Evolutionary conservation across 1,284 basidiomycete genomes (phyloP).

Genomic region (Abortiporus biennis): DNA sequence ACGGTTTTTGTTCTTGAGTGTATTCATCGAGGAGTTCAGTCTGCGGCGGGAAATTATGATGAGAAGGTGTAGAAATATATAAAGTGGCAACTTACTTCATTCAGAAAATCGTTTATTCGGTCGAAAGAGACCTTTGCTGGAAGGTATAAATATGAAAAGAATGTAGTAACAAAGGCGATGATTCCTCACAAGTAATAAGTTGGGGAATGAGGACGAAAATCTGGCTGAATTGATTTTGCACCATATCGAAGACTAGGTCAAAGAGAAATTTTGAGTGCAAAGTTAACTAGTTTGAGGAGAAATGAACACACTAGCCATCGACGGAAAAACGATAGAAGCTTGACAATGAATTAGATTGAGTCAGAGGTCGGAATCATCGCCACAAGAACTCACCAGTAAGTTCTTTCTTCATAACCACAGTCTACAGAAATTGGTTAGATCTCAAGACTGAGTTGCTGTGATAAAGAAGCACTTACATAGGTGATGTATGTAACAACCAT

Average conservation of each 20-base stretch:
- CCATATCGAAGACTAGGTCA: constrained; percentile 28
- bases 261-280: constrained; percentile 1
- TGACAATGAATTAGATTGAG: constrained; percentile 9
- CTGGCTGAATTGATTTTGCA: constrained; percentile 24
- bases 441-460: neutral
- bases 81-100: constrained; percentile 27
- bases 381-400: constrained; percentile 20
- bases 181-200: too few species aligned
- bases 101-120: constrained; percentile 41
- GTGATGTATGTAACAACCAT: constrained; percentile 70
- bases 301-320: constrained; percentile 28
- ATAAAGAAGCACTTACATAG: constrained; percentile 29
- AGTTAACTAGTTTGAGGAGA: neutral
- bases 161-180: constrained; percentile 31
- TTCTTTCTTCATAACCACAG: constrained; percentile 26
- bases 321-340: constrained; percentile 36
- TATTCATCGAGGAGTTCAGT: constrained; percentile 28
- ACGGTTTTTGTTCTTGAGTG: constrained; percentile 12
- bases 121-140: constrained; percentile 44
- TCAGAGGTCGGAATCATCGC: constrained; percentile 18
- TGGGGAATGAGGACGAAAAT: constrained; percentile 25
- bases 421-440: constrained; percentile 20
- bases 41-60: too few species aligned
- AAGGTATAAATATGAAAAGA: constrained; percentile 16
- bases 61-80: too few species aligned